These are phyloP conservation scores for Kwoniella pini DNA, from an alignment of 768 basidiomycete species.

Conservation along the genomic window DNA sequence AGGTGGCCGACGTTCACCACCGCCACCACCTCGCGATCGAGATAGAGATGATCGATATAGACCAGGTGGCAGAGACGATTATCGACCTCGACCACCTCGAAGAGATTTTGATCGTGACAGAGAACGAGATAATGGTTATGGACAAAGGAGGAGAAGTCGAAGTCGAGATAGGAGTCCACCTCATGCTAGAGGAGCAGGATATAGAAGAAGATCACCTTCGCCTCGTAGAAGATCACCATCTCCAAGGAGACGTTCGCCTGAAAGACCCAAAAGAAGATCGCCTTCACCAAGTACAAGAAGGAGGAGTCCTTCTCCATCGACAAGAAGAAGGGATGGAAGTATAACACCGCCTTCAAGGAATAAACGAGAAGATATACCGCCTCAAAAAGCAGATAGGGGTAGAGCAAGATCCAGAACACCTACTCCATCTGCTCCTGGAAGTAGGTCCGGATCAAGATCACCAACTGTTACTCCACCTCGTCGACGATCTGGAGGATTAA, in stretches of 20 bases:
- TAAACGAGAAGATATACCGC: conserved; percentile 3
- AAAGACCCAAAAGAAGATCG: conserved; percentile 17
- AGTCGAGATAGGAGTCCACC: conserved; percentile 23
- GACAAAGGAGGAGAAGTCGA: conserved; percentile 18
- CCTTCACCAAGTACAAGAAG: conserved; percentile 14
- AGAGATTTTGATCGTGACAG: conserved; percentile 17
- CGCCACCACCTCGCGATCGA: conserved; percentile 8
- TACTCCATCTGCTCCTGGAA: conserved; percentile 17
- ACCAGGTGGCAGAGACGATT: conserved; percentile 19
- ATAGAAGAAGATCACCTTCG: conserved; percentile 31
- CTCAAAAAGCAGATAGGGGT: conserved; percentile 12
- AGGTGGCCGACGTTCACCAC: conserved; percentile 14
- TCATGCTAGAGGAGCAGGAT: conserved; percentile 19
- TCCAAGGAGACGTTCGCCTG: conserved; percentile 25
- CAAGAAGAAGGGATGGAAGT: conserved; percentile 18
- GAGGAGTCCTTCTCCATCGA: conserved; percentile 11
- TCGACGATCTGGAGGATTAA: neutral
- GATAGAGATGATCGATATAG: conserved; percentile 9
- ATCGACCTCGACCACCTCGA: conserved; percentile 8
- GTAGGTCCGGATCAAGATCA: conserved; percentile 11
- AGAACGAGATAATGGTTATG: conserved; percentile 33
- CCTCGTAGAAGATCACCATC: conserved; percentile 27
- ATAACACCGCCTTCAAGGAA: conserved; percentile 15
- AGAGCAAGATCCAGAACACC: conserved; percentile 23
- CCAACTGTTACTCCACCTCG: conserved; percentile 26